Evolutionary conservation across 2,329 filamentous ascomycete genomes (phyloP).

Genomic region (Fusarium liriodendri): DNA sequence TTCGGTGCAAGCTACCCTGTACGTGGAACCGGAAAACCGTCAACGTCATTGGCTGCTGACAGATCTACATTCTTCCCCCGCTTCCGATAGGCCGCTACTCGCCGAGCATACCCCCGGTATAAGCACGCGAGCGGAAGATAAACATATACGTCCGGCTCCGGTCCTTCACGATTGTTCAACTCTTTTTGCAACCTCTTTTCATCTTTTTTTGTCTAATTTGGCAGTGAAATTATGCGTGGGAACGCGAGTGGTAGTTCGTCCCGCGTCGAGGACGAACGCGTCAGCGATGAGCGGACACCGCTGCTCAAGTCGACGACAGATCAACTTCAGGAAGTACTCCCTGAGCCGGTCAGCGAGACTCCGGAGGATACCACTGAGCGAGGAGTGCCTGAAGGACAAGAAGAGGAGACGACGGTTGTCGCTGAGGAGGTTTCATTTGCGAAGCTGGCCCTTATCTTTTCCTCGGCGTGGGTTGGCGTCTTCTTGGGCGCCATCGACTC

Average conservation of each 20-base stretch:
- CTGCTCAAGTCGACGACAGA: slow-evolving; percentile 39
- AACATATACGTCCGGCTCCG: not conserved
- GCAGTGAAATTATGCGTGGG: slow-evolving; percentile 27
- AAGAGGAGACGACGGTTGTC: slow-evolving; percentile 61
- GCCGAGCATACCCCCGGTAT: not conserved
- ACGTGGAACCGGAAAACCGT: not conserved
- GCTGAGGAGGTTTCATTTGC: slow-evolving; percentile 60
- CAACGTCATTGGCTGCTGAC: slow-evolving; percentile 26
- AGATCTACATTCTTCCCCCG: slow-evolving; percentile 2
- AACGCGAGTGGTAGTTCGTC: slow-evolving; percentile 22
- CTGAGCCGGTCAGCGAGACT: slow-evolving; percentile 19
- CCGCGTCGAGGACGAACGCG: slow-evolving; percentile 23
- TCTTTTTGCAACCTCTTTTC: not conserved
- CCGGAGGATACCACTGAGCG: slow-evolving; percentile 2
- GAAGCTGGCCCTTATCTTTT: slow-evolving; percentile 65
- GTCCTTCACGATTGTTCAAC: not conserved
- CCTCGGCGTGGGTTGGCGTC: slow-evolving; percentile 68
- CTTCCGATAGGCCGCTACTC: slow-evolving; percentile 20
- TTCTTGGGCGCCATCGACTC: slow-evolving; percentile 76
- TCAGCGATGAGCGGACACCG: slow-evolving; percentile 41
- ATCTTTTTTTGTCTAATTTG: not conserved
- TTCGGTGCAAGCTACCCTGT: slow-evolving; percentile 12
- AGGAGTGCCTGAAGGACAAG: slow-evolving; percentile 38
- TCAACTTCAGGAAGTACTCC: slow-evolving; percentile 11
- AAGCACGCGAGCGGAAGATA: not conserved